These are phyloP conservation scores for Acaromyces ingoldii DNA, from an alignment of 1,284 basidiomycete species.

Conservation along the genomic window DNA sequence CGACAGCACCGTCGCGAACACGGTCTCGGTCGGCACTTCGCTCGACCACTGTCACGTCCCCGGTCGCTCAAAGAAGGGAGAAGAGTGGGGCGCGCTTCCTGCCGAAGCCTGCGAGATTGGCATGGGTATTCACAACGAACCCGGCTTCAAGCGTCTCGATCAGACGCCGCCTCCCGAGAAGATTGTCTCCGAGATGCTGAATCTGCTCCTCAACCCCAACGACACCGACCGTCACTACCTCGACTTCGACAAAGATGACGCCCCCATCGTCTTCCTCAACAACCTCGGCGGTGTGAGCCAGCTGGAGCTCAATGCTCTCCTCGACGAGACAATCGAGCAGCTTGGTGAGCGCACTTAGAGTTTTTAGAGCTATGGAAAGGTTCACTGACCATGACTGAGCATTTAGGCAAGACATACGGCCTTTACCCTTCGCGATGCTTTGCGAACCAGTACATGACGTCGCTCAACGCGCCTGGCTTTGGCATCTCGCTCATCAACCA, in stretches of 20 bases:
- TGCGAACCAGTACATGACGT: constrained; percentile 55
- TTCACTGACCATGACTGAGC: not conserved
- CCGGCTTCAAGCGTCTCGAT: constrained; percentile 55
- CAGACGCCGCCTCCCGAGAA: constrained; percentile 36
- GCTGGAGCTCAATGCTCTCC: constrained; percentile 59
- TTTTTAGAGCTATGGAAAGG: not conserved
- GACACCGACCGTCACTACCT: constrained; percentile 52
- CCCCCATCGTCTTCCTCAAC: constrained; percentile 56
- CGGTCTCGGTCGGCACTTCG: constrained; percentile 59
- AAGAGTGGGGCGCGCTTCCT: constrained; percentile 43
- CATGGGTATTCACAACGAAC: constrained; percentile 61
- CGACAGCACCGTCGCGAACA: constrained; percentile 61
- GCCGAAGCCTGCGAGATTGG: constrained; percentile 57
- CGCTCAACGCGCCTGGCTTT: constrained; percentile 56
- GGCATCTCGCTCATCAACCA: constrained; percentile 55
- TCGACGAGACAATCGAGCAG: constrained; percentile 54
- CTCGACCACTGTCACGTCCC: constrained; percentile 62
- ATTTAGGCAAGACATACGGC: constrained; percentile 18
- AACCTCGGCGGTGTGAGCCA: constrained; percentile 60
- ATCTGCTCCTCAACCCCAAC: constrained; percentile 52
- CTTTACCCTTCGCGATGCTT: constrained; percentile 54
- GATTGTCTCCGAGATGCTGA: constrained; percentile 42
- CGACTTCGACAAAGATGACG: constrained; percentile 54
- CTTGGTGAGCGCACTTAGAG: constrained; percentile 53
- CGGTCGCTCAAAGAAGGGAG: constrained; percentile 52